Evolutionary conservation across 768 basidiomycete species (phyloP).

Genomic region (Wakefieldia striispora): DNA sequence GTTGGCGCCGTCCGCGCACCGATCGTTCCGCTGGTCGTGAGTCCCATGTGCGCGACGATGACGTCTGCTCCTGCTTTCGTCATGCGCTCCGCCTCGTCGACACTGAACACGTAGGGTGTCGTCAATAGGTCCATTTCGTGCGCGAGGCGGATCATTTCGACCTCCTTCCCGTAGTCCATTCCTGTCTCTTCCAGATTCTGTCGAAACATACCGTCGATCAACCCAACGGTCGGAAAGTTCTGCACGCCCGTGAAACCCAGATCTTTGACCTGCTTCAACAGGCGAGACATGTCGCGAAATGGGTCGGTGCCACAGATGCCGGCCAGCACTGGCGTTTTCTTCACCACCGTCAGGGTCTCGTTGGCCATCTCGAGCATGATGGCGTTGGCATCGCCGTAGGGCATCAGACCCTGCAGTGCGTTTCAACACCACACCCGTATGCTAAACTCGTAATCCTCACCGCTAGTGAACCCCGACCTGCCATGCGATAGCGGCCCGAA

Average conservation of each 20-base stretch:
- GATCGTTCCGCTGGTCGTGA: slow-evolving; percentile 27
- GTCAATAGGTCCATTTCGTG: slow-evolving; percentile 24
- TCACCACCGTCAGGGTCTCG: slow-evolving; percentile 27
- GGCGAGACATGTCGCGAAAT: slow-evolving; percentile 25
- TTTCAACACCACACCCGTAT: background rate
- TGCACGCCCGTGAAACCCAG: slow-evolving; percentile 28
- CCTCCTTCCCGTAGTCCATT: slow-evolving; percentile 31
- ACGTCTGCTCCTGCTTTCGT: slow-evolving; percentile 23
- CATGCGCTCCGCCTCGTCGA: slow-evolving; percentile 26
- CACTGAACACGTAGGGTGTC: slow-evolving; percentile 29
- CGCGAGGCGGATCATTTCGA: slow-evolving; percentile 29
- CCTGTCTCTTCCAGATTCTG: slow-evolving; percentile 30
- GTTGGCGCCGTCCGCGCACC: slow-evolving; percentile 24
- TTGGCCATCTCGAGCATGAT: slow-evolving; percentile 30
- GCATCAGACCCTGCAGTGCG: slow-evolving; percentile 22
- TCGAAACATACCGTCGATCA: slow-evolving; percentile 30
- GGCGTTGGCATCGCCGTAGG: slow-evolving; percentile 28
- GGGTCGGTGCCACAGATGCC: slow-evolving; percentile 30
- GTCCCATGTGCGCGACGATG: slow-evolving; percentile 29
- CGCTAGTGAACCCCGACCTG: slow-evolving; percentile 30
- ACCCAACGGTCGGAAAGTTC: slow-evolving; percentile 28
- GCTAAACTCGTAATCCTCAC: slow-evolving; percentile 12
- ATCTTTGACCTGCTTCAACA: slow-evolving; percentile 24
- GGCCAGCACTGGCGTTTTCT: slow-evolving; percentile 27
- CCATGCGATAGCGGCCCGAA: slow-evolving; percentile 31